Percentiles rank a stretch among this genome's conserved stretches.
Evolutionary conservation across 305 asterid species (phyloP).

Genomic region (Fraxinus floribunda): DNA sequence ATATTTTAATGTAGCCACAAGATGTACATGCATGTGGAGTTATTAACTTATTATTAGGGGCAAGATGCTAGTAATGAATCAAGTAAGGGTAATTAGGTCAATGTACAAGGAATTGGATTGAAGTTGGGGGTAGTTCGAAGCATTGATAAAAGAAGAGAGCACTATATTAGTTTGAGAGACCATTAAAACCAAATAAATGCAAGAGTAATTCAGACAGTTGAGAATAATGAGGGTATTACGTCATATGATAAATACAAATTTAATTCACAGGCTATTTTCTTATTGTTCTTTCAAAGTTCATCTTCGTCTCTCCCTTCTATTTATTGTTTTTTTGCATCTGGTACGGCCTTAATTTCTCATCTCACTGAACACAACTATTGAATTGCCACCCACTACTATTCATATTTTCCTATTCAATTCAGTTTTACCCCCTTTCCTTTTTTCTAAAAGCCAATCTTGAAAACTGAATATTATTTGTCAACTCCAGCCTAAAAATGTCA

Average conservation of each 20-base stretch:
- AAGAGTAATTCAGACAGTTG: slow-evolving; percentile 76
- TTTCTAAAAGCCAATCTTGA: neutral
- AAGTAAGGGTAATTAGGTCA: slow-evolving; percentile 35
- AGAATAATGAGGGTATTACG: slow-evolving; percentile 54
- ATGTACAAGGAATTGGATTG: slow-evolving; percentile 24
- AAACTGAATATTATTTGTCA: neutral
- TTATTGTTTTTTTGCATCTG: neutral
- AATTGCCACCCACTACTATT: neutral
- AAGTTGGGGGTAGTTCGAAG: slow-evolving; percentile 44
- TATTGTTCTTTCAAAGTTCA: slow-evolving; percentile 16
- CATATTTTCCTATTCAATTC: slow-evolving; percentile 8
- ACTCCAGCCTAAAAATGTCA: neutral
- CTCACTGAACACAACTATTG: slow-evolving; percentile 22
- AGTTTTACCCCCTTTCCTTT: neutral
- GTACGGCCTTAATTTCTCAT: slow-evolving; percentile 24
- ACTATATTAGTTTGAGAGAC: slow-evolving; percentile 49
- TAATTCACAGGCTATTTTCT: slow-evolving; percentile 17
- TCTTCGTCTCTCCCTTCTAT: slow-evolving; percentile 26
- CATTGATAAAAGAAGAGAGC: slow-evolving; percentile 38
- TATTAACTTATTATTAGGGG: slow-evolving; percentile 29
- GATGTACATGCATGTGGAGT: slow-evolving; percentile 37
- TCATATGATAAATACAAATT: slow-evolving; percentile 45
- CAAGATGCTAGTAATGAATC: slow-evolving; percentile 22
- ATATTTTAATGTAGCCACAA: slow-evolving; percentile 27
- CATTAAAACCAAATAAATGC: slow-evolving; percentile 76